Evolutionary conservation across 768 basidiomycete genomes (phyloP), one percentile per base, ranked within the genome.

Genomic region (Kwoniella pini): DNA sequence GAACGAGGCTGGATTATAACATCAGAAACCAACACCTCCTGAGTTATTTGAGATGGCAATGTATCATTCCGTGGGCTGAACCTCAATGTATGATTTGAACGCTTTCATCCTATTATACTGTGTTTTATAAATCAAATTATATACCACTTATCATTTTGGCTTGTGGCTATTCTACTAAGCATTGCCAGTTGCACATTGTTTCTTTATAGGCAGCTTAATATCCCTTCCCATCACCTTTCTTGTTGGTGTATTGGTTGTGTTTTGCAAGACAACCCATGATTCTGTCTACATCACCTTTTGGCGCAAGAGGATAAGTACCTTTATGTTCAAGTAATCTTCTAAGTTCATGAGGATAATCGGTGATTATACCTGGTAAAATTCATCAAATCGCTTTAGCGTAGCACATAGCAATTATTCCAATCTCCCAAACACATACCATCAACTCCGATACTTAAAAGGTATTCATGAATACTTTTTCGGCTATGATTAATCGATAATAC

Each of bases 281-380:
- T 21, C 82, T 79, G 28, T 82, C 80, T 67, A 84, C 82, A n/a
- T 86, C 82, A 65, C 83, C 86, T 48, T 81, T 81, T 0, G 87
- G 84, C 2, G 85, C 83, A 31, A 87, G 60, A 4, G 46, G 82
- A 0, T 77, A 69, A 4, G 17, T 33, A 5, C 85, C 84, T 38
- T 81, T 81, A 62, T 85, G 83, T 62, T 84, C 80, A 7, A 83
- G 81, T 73, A 84, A 82, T 50, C 85, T 79, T 38, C 87, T 83
- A 46, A 89, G 77, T 22, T 82, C 78, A 43, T 80, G 77, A 3
- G 89, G 87, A 72, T 85, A 88, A 71, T 91, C 89, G 4, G 88
- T 85, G 68, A 91, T 90, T 57, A 91, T 84, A 0, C 48, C 48
- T 50, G 15, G 1, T 6, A 17, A 42, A 13, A 10, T 11, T 12